Base-by-base conservation (phyloP, 441 rosid genomes). In the California macrophylla region DNA sequence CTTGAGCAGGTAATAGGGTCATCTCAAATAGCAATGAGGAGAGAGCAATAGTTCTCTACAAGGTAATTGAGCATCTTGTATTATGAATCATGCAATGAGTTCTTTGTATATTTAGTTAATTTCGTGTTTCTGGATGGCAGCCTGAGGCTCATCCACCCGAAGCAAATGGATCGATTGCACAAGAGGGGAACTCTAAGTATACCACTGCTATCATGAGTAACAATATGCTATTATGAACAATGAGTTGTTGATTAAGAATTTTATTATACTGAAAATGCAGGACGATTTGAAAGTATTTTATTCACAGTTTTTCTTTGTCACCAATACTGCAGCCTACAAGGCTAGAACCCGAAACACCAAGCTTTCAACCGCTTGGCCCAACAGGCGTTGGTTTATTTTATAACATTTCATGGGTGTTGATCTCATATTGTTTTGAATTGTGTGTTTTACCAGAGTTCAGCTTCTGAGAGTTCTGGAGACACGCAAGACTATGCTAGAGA, bases 391-490 rank as follows among this genome's bases (percentile, higher is more conserved):
- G n/a, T n/a, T 30, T 30, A 30, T 30, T 30, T 30, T 2, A 30
- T 30, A 6, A 30, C 34, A 30, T 30, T 34, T 32, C 8, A 21
- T 74, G 2, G 34, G 34, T 6, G 42, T 36, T 36, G 42, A 36
- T 36, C 42, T 8, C 8, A 16, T 47, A 47, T 15, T 3, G 18
- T 15, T 47, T n/a, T 16, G n/a, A n/a, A 20, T 21, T 56, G 52
- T 23, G 15, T 9, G 28, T 21, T 56, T 56, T 21, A 8, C 15
- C 76, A 94, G 98, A 85, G 89, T 80, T 75, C 91, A 94, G 82
- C 97, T 90, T 75, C 68, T 86, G 85, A 90, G 86, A 87, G 93
- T 90, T 76, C 77, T 94, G 71, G 98, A 90, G 89, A 87, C 96
- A 47, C 86, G 99, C 67, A 89, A 77, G 83, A 81, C 77, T 62